Evolutionary conservation across 352 stramenopile genomes (phyloP), one percentile per base, ranked within the genome.

Genomic region (Elongisporangium senticosum): DNA sequence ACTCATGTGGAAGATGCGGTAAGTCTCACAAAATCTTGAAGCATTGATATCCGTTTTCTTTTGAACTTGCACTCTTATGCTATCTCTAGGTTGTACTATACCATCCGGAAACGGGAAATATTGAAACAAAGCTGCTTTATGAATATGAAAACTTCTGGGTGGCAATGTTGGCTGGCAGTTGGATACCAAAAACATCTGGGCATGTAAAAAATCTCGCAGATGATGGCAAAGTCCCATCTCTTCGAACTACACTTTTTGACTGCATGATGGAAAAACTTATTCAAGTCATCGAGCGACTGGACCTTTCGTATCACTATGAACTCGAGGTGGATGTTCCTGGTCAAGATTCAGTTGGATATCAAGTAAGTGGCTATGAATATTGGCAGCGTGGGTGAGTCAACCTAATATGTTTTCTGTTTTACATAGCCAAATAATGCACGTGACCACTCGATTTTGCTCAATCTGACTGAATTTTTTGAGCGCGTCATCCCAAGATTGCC

Each of bases 371-470:
- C 55, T 26, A 43, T 43, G 33, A 43, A 43, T 43, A 43, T 43
- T 43, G 8, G 43, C 22, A 37, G 53, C 40, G 14, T 60, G 21
- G 5, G 37, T 22, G 21, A 49, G 20, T 56, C 4, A 43, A 39
- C 37, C 43, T 61, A 13, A 22, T 55, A 23, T 49, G 2, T 22
- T 8, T 55, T 0, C 33, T 22, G 56, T 56, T 8, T 55, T 57
- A 48, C 10, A 39, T 26, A 94, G 85, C 85, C 82, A 13, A 71
- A 58, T 21, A 66, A 91, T 2, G 66, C 79, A 40, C 77, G 82
- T 28, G 85, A 94, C 56, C 85, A 94, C 61, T 86, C 79, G 0
- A 91, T 92, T 43, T 78, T 92, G 72, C 66, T 92, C 13, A 94
- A 91, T 57, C 55, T 90, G 37, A 87, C 82, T 6, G 83, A 91